Evolutionary conservation across 345 rosid species (phyloP), one percentile per base, ranked within the genome.

Genomic region (Pugionium cornutum): DNA sequence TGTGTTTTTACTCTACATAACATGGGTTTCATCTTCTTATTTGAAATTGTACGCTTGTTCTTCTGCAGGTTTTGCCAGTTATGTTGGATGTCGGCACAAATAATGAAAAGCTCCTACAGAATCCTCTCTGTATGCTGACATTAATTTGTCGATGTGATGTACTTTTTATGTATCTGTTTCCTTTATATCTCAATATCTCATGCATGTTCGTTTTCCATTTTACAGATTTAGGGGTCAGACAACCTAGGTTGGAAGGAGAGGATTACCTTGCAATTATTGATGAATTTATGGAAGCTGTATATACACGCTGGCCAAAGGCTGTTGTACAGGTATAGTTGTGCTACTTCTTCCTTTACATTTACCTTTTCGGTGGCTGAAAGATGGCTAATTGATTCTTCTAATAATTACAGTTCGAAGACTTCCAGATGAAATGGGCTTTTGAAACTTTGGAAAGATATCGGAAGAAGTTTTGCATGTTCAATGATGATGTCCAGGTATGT

Each of bases 351-450:
- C 69, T 63, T 34, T 9, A 52, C 68, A 42, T 62, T n/a, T 68
- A 64, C 60, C 46, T 45, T 41, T 29, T 52, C 18, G 35, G 30
- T 66, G 42, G 52, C 50, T 18, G 18, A 54, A 49, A 35, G 53
- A 27, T 77, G 59, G 82, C 80, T 59, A 35, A 58, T 41, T 75
- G 70, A 52, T 73, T 75, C 25, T 66, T 29, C 35, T 41, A 10
- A 53, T 71, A 35, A 56, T 68, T 18, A 49, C 83, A 94, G 99
- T 94, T 94, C 11, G 97, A 94, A 80, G 96, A 94, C 80, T 94
- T 94, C 69, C 99, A 94, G 80, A 83, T 88, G 75, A 94, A 90
- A 82, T 94, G 99, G 99, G 99, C 99, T 18, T 94, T 90, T 73
- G 95, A 86, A 80, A 94, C 99, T 41, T 76, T 90, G 76, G 76